Evolutionary conservation across 78 protist genomes (phyloP).

Genomic region (Creolimax fragrantissima): DNA sequence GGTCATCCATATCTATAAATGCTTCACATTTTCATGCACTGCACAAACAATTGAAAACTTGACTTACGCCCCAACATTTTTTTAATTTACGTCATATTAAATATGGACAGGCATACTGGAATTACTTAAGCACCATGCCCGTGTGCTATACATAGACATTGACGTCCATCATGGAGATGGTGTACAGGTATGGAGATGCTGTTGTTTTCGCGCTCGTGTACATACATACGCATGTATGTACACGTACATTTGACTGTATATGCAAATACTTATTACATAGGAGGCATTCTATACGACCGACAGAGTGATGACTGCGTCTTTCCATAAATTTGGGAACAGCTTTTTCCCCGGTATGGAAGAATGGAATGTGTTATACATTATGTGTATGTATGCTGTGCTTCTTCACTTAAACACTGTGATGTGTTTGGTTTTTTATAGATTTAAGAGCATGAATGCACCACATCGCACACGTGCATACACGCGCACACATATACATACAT

Average conservation of each 20-base stretch:
- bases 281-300: conserved; percentile 59
- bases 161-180: conserved; percentile 99
- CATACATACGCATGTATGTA: background rate
- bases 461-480: background rate
- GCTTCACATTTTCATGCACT: too few species aligned
- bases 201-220: conserved; percentile 16
- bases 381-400: too few species aligned
- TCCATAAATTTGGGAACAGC: conserved; percentile 89
- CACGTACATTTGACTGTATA: background rate
- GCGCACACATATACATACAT: background rate
- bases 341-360: conserved; percentile 88
- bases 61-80: too few species aligned
- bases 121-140: conserved; percentile 42
- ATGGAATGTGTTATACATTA: background rate
- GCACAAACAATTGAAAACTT: too few species aligned
- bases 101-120: background rate
- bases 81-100: too few species aligned
- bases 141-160: conserved; percentile 96
- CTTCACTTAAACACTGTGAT: background rate
- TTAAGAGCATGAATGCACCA: background rate
- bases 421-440: too few species aligned
- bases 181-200: conserved; percentile 68
- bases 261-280: background rate
- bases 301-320: conserved; percentile 92
- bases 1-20: background rate